Percentiles rank a stretch among this genome's conserved stretches.
Evolutionary conservation across 345 rosid genomes (phyloP).

Genomic region (Salix viminalis): DNA sequence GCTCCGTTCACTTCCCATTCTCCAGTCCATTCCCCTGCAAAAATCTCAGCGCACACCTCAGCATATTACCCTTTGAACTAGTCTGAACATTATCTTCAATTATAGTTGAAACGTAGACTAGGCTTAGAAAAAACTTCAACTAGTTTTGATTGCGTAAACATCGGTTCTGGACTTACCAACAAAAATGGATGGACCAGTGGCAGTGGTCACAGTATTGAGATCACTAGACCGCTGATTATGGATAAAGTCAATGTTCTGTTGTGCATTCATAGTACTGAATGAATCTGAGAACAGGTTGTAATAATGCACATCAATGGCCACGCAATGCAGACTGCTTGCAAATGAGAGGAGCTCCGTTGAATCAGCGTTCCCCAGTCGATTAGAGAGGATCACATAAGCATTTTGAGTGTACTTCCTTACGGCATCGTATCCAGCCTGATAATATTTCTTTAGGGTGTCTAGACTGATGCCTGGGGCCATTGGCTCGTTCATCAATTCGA

Average conservation of each 20-base stretch:
- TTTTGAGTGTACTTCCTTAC: conserved; percentile 29
- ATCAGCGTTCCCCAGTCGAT: conserved; percentile 27
- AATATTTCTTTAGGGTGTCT: conserved; percentile 26
- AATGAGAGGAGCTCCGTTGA: conserved; percentile 26
- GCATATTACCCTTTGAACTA: neutral
- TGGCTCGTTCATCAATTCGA: conserved; percentile 45
- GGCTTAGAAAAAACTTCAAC: neutral
- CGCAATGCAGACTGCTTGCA: conserved; percentile 16
- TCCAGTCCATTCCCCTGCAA: conserved; percentile 36
- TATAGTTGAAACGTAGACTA: neutral
- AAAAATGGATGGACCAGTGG: conserved; percentile 28
- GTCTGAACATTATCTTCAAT: no score
- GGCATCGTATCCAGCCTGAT: conserved; percentile 30
- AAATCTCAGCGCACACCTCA: neutral
- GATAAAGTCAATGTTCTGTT: conserved; percentile 28
- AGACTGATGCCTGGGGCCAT: conserved; percentile 16
- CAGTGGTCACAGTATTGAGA: conserved; percentile 5
- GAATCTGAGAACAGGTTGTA: conserved; percentile 21
- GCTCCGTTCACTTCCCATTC: conserved; percentile 18
- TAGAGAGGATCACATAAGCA: conserved; percentile 34
- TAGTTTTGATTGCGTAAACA: neutral
- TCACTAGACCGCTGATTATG: conserved; percentile 14
- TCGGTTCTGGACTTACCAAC: conserved; percentile 17
- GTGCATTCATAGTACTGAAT: conserved; percentile 7
- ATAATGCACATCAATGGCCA: conserved; percentile 41